phyloP scores from a whole-genome alignment of 139 green algal species.

The Coccomyxa sp. region DNA sequence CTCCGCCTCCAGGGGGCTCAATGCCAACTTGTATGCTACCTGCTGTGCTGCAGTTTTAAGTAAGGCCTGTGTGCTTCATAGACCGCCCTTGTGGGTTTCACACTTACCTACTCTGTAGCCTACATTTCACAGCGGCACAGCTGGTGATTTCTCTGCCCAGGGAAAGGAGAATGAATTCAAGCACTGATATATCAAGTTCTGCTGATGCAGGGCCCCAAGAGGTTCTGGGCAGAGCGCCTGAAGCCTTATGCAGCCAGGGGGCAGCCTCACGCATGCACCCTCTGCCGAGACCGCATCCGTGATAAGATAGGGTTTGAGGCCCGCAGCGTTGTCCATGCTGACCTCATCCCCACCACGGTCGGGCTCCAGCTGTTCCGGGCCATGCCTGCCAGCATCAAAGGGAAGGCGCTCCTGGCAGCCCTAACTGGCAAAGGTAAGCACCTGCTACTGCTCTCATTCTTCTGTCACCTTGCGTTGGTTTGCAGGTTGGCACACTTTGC shows the following conservation, averaged over 20 bases:
- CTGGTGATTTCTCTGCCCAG: no score
- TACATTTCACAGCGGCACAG: no score
- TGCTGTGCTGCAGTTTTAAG: no score
- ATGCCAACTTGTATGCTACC: no score
- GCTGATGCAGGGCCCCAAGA: neutral
- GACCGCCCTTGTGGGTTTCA: no score
- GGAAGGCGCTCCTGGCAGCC: neutral
- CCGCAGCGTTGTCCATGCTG: neutral
- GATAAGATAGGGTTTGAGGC: neutral
- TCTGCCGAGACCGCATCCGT: neutral
- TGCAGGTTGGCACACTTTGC: neutral
- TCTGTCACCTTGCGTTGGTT: neutral
- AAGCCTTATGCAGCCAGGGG: neutral
- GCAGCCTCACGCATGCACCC: neutral
- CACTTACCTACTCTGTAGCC: no score
- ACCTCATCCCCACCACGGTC: slow-evolving; percentile 7
- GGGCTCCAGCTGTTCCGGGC: slow-evolving; percentile 10
- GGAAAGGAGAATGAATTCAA: no score
- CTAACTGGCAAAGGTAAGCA: slow-evolving; percentile 9
- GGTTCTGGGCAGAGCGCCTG: neutral
- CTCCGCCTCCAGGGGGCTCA: no score
- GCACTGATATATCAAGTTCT: neutral
- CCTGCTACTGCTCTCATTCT: neutral
- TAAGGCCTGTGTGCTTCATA: no score
- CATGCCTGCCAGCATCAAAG: slow-evolving; percentile 10